Percentiles rank a stretch among this genome's conserved stretches.
Conservation (phyloP, 208 protist genomes). For the Crithidia bombi region DNA sequence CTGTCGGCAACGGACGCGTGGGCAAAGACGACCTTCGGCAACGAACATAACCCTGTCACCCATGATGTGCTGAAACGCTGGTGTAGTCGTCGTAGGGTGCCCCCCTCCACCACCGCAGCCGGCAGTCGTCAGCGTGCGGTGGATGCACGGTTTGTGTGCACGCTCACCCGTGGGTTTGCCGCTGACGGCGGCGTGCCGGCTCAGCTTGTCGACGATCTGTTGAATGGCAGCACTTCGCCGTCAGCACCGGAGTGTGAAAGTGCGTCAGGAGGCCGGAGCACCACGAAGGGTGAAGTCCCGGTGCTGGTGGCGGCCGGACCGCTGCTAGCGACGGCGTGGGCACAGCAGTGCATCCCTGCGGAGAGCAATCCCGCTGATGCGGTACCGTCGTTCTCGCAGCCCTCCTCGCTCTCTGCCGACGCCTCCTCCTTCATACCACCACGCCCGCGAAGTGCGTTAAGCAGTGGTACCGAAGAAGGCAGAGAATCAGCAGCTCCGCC, state of each 20-base stretch:
- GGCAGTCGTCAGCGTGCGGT: not conserved
- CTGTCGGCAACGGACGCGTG: conserved; percentile 18
- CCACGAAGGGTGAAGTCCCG: conserved; percentile 7
- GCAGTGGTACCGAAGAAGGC: not conserved
- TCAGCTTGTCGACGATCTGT: conserved; percentile 27
- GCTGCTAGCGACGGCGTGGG: conserved; percentile 75
- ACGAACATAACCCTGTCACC: conserved; percentile 9
- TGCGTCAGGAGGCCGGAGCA: not conserved
- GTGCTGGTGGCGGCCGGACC: conserved; percentile 70
- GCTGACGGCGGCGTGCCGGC: conserved; percentile 45
- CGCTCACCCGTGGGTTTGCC: conserved; percentile 65
- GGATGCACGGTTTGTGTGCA: conserved; percentile 24
- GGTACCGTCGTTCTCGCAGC: conserved; percentile 1
- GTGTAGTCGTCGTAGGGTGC: not conserved
- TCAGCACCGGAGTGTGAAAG: not conserved
- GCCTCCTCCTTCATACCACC: conserved; percentile 12
- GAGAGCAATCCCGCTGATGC: not conserved
- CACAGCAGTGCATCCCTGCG: conserved; percentile 30
- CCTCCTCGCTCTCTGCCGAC: too few species aligned
- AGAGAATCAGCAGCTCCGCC: not conserved
- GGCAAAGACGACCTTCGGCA: conserved; percentile 14
- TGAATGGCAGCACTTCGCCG: conserved; percentile 14
- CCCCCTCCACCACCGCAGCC: not conserved
- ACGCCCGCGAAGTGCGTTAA: conserved; percentile 19
- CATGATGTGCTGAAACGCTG: conserved; percentile 34